Conservation (phyloP, 345 rosid genomes). For the Eucalyptus guilfoylei region DNA sequence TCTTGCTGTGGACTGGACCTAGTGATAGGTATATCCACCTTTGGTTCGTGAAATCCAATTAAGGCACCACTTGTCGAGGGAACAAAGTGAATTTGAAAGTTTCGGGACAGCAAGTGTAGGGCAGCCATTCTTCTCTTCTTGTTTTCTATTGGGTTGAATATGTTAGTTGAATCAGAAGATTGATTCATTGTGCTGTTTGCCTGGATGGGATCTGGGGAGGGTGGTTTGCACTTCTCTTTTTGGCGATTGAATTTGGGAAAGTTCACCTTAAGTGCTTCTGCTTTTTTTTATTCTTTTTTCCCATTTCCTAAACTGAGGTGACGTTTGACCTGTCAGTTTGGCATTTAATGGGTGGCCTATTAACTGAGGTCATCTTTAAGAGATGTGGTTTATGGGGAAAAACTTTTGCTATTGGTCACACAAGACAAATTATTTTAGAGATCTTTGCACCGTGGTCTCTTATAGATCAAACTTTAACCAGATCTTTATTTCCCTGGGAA, state of each 20-base stretch:
- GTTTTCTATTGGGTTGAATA: background rate
- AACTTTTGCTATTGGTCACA: background rate
- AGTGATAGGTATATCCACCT: background rate
- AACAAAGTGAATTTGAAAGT: background rate
- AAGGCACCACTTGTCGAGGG: background rate
- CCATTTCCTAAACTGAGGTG: background rate
- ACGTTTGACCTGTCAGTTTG: background rate
- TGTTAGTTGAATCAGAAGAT: background rate
- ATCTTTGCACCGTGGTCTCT: background rate
- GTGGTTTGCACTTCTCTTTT: background rate
- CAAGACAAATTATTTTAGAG: background rate
- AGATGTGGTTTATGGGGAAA: background rate
- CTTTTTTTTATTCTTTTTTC: background rate
- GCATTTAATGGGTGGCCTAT: background rate
- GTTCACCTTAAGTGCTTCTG: background rate
- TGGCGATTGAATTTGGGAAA: background rate
- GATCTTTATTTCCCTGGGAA: background rate
- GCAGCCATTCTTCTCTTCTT: background rate
- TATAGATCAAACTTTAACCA: background rate
- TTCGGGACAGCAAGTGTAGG: background rate
- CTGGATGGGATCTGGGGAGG: background rate
- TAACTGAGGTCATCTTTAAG: background rate
- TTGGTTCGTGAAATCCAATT: background rate
- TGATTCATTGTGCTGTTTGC: background rate
- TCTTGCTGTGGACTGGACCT: background rate